Evolutionary conservation across 1,284 basidiomycete species (phyloP), one percentile per base, ranked within the genome.

Genomic region (Heliocybe sulcata): DNA sequence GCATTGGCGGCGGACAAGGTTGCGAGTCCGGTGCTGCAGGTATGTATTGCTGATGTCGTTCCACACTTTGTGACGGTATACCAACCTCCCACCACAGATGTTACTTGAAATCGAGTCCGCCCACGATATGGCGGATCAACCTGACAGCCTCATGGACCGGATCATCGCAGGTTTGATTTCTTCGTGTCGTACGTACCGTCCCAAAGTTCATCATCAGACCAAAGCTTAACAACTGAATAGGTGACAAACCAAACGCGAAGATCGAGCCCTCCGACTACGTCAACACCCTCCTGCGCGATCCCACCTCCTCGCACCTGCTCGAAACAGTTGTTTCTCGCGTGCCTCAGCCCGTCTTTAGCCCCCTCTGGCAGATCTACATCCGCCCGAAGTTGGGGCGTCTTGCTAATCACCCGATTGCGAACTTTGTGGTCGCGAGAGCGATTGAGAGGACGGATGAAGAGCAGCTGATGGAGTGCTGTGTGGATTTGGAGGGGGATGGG

Each of bases 381-480:
- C 68, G 72, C 49, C 79, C 82, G 22, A 90, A 87, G 60, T 9
- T 31, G 3, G 38, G 22, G 2, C 35, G 86, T 58, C 74, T 96
- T 25, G 83, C 88, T 3, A 72, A 77, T 11, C 94, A 98, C 69
- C 92, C 94, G 1, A 90, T 94, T 2, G 92, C 90, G 22, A 97
- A 97, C 66, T 98, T 93, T 63, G 92, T 96, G 16, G 77, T 94
- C 4, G 88, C 92, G 0, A 88, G 84, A 64, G 89, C 85, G 0
- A 60, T 95, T 14, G 79, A 81, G 52, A 75, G 90, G 38, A 67
- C 85, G 19, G 75, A 77, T 27, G 69, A 67, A 6, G 69, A 72
- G 3, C 80, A 87, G 57, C 66, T 96, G n/a, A 64, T 68, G 2
- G 76, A 76, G n/a, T 74, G 86, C 1, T 70, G 85, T 42, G 70